Evolutionary conservation across 805 yeast species (phyloP).

Genomic region (Schizosaccharomyces pombe): ASM294v3 CU329670.1:475501-476000

Average conservation of each 20-base stretch:
- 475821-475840: slow-evolving; percentile 98
- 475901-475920: slow-evolving; percentile 99
- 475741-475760: slow-evolving; percentile 99
- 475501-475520: slow-evolving; percentile 1
- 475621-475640: slow-evolving; percentile 98
- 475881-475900: slow-evolving; percentile 99
- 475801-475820: slow-evolving; percentile 97
- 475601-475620: slow-evolving; percentile 99
- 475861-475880: slow-evolving; percentile 99
- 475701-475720: slow-evolving; percentile 98
- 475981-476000: slow-evolving; percentile 83
- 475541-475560: slow-evolving; percentile 88
- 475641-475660: slow-evolving; percentile 98
- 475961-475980: slow-evolving; percentile 98
- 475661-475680: slow-evolving; percentile 98
- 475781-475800: slow-evolving; percentile 99
- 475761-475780: slow-evolving; percentile 95
- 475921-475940: slow-evolving; percentile 98
- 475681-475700: slow-evolving; percentile 97
- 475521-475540: neutral
- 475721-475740: slow-evolving; percentile 98
- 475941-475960: slow-evolving; percentile 99
- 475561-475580: slow-evolving; percentile 99
- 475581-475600: slow-evolving; percentile 98
- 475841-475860: slow-evolving; percentile 99